phyloP scores from a whole-genome alignment of 257 asterid species.

The Ilex asprella region DNA sequence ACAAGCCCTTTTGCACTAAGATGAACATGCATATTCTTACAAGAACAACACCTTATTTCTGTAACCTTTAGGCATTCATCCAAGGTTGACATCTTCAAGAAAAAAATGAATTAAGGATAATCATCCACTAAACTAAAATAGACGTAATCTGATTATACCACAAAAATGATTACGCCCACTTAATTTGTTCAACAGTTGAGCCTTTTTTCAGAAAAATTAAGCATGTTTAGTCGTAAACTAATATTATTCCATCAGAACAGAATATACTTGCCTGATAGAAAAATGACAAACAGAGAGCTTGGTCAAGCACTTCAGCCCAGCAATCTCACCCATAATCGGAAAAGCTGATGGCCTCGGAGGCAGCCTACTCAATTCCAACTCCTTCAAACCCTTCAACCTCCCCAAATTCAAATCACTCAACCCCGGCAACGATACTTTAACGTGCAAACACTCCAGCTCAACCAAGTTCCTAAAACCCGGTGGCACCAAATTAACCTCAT shows the following conservation, averaged over 20 bases:
- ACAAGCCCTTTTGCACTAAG: too few species aligned
- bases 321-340: constrained; percentile 60
- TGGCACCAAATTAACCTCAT: constrained; percentile 78
- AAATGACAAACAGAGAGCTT: constrained; percentile 87
- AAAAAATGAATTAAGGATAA: too few species aligned
- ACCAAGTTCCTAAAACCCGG: constrained; percentile 52
- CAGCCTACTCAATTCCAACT: constrained; percentile 76
- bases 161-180: too few species aligned
- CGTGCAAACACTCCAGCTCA: constrained; percentile 70
- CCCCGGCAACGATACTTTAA: constrained; percentile 58
- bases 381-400: constrained; percentile 63
- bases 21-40: too few species aligned
- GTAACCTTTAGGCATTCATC: too few species aligned
- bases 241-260: neutral
- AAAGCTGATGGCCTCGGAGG: constrained; percentile 68
- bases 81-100: too few species aligned
- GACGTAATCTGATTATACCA: too few species aligned
- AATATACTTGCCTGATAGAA: constrained; percentile 61
- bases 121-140: too few species aligned
- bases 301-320: constrained; percentile 66
- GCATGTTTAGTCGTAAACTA: too few species aligned
- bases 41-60: too few species aligned
- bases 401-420: constrained; percentile 68
- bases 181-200: too few species aligned
- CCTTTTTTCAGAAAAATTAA: too few species aligned